Evolutionary conservation across 495 filamentous ascomycete genomes (phyloP).

Genomic region (Aspergillus nanangensis): DNA sequence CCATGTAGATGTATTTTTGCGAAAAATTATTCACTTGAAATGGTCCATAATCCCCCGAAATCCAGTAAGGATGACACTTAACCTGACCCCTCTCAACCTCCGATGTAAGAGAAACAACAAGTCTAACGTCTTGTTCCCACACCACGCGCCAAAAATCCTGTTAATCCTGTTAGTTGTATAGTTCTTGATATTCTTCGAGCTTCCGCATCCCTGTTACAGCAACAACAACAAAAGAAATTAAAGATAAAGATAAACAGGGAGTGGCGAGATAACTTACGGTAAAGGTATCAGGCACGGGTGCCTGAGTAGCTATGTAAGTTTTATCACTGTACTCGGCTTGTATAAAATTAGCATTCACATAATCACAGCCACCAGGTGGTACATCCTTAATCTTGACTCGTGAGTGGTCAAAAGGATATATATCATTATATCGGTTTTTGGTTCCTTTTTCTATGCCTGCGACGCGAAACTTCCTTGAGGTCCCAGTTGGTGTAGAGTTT

Average conservation of each 20-base stretch:
- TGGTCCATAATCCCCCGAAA: constrained; percentile 71
- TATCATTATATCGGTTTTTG: constrained; percentile 97
- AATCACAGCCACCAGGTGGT: constrained; percentile 75
- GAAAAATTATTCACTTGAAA: constrained; percentile 73
- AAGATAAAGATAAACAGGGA: background rate
- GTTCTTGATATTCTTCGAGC: too few species aligned
- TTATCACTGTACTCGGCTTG: constrained; percentile 74
- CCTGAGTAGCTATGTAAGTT: constrained; percentile 93
- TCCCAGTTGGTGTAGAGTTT: constrained; percentile 29
- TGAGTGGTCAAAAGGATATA: constrained; percentile 93
- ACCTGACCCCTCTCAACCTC: constrained; percentile 90
- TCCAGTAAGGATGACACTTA: constrained; percentile 95
- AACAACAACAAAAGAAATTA: background rate
- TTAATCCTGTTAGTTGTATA: constrained; percentile 30
- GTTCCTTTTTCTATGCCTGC: constrained; percentile 91
- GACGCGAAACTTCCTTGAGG: constrained; percentile 48
- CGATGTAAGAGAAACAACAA: constrained; percentile 95
- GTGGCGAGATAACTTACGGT: constrained; percentile 71
- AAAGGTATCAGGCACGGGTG: constrained; percentile 88
- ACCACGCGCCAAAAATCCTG: constrained; percentile 98
- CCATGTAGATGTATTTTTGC: constrained; percentile 73
- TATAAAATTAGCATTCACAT: constrained; percentile 90
- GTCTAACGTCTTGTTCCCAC: constrained; percentile 93
- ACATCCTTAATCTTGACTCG: constrained; percentile 74
- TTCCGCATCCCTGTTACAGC: too few species aligned